Percentiles rank a stretch among this genome's conserved stretches.
These are phyloP conservation scores for Helminthosporium solani DNA, from an alignment of 2,329 filamentous ascomycete species.

Conservation along the genomic window DNA sequence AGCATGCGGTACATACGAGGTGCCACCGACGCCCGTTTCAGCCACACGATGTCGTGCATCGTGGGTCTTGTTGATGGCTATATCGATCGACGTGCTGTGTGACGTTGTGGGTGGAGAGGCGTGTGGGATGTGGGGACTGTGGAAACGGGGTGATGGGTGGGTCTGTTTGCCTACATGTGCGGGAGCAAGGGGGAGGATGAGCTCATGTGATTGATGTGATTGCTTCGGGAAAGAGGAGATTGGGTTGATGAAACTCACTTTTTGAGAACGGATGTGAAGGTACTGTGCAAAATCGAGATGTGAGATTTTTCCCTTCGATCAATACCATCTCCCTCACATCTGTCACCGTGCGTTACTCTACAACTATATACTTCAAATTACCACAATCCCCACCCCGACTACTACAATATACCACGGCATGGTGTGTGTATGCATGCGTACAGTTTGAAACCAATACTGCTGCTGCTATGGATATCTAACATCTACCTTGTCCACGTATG, in stretches of 20 bases:
- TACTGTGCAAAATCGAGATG: too few species aligned
- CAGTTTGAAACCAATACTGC: constrained; percentile 1
- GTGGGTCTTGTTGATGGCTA: too few species aligned
- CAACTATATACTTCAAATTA: not conserved
- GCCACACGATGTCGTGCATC: not conserved
- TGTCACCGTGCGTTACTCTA: not conserved
- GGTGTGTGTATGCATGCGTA: not conserved
- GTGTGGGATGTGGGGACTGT: not conserved
- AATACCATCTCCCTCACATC: not conserved
- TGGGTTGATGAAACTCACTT: not conserved
- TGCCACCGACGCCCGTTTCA: not conserved
- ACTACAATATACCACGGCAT: not conserved
- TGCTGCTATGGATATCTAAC: constrained; percentile 22
- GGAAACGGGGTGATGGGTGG: not conserved
- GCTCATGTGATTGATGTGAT: not conserved
- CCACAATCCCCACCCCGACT: not conserved
- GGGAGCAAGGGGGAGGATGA: not conserved
- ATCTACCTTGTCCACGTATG: constrained; percentile 16
- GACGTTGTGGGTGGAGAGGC: not conserved
- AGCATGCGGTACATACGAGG: not conserved
- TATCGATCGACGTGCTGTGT: not conserved
- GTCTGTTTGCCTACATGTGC: too few species aligned
- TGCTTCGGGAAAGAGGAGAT: not conserved
- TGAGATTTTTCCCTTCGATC: not conserved
- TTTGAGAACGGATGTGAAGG: too few species aligned